These are phyloP conservation scores for Anastatica hierochuntica DNA, from an alignment of 345 rosid species.

Conservation along the genomic window DNA sequence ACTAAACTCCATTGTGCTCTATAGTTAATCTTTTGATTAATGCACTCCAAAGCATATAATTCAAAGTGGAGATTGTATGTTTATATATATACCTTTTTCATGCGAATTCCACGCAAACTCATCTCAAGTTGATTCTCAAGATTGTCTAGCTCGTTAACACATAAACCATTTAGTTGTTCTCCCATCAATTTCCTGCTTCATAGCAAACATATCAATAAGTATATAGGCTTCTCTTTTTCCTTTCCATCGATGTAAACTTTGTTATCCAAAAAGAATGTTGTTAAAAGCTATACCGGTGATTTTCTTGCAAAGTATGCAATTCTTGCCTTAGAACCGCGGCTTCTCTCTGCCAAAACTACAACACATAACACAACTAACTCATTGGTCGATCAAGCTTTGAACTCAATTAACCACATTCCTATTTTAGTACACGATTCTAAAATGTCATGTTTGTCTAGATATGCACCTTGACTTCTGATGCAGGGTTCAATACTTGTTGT, in stretches of 20 bases:
- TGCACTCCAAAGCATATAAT: neutral
- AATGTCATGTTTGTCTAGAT: neutral
- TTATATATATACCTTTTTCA: conserved; percentile 40
- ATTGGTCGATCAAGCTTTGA: neutral
- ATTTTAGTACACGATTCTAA: neutral
- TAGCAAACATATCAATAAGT: conserved; percentile 13
- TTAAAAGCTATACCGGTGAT: conserved; percentile 35
- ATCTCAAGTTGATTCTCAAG: conserved; percentile 56
- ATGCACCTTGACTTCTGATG: conserved; percentile 59
- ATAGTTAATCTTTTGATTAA: neutral
- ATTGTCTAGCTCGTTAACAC: conserved; percentile 41
- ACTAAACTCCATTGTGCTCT: too few relatives aligned
- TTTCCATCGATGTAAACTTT: too few relatives aligned
- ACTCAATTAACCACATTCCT: neutral
- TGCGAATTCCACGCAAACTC: conserved; percentile 56
- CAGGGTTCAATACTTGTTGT: conserved; percentile 40
- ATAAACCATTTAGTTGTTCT: conserved; percentile 56
- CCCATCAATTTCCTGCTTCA: conserved; percentile 58
- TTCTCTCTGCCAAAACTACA: conserved; percentile 66
- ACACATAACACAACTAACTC: conserved; percentile 2
- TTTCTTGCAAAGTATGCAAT: conserved; percentile 53
- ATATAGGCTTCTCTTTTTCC: too few relatives aligned
- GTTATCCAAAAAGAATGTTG: neutral
- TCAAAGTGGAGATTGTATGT: neutral
- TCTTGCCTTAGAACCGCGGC: conserved; percentile 51